A percentile compares a stretch with the other conserved stretches of the same genome.
These are phyloP conservation scores for Fusarium bulbicola DNA, from an alignment of 2,329 filamentous ascomycete genomes.

Conservation along the genomic window DNA sequence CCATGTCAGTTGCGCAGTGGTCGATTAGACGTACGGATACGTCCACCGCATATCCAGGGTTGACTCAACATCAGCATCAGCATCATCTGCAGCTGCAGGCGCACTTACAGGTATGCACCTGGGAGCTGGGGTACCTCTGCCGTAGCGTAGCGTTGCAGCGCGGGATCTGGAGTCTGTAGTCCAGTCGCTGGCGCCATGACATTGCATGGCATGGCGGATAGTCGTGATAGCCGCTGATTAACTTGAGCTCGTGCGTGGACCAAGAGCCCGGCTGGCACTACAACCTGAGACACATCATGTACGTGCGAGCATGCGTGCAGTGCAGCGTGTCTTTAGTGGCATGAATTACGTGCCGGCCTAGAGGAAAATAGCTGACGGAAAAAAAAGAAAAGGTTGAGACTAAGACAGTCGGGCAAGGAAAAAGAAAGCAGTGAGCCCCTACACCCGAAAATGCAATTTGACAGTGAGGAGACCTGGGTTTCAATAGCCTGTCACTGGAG, in stretches of 20 bases:
- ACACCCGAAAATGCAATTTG: neutral
- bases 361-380: neutral
- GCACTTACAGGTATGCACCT: neutral
- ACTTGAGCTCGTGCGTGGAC: neutral
- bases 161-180: conserved; percentile 23
- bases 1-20: conserved; percentile 26
- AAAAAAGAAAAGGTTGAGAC: conserved; percentile 18
- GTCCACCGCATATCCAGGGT: conserved; percentile 20
- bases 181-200: neutral
- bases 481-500: neutral
- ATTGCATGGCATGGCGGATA: neutral
- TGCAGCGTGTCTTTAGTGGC: conserved; percentile 2
- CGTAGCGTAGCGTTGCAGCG: conserved; percentile 22
- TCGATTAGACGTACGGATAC: neutral
- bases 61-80: conserved; percentile 7
- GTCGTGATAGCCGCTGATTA: conserved; percentile 1
- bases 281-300: conserved; percentile 25
- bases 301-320: neutral
- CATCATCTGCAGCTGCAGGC: conserved; percentile 14
- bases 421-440: conserved; percentile 18
- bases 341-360: conserved; percentile 17
- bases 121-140: conserved; percentile 13
- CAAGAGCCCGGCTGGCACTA: conserved; percentile 13
- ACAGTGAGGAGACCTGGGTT: neutral
- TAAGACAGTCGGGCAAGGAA: conserved; percentile 11